Conservation (phyloP, 768 basidiomycete species). For the Floccularia luteovirens region DNA sequence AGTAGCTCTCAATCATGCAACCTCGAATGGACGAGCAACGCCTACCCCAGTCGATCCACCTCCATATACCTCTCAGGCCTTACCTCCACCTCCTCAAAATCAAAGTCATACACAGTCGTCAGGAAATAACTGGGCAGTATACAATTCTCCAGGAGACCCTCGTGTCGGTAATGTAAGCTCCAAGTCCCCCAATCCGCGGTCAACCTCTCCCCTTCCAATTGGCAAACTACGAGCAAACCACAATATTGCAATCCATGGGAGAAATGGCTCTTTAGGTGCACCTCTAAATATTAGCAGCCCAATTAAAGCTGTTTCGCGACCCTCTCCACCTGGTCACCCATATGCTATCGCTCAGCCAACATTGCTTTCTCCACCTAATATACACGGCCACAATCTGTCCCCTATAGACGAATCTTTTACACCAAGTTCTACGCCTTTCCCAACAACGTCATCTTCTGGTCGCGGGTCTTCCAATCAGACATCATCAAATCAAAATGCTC, state of each 20-base stretch:
- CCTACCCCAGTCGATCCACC: constrained; percentile 51
- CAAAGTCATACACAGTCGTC: constrained; percentile 33
- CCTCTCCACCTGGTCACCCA: constrained; percentile 43
- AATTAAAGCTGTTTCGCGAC: constrained; percentile 37
- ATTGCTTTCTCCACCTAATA: constrained; percentile 23
- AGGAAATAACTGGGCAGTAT: constrained; percentile 36
- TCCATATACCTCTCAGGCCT: constrained; percentile 32
- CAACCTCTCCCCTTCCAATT: constrained; percentile 36
- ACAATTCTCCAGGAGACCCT: constrained; percentile 56
- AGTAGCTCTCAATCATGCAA: constrained; percentile 19
- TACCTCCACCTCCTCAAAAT: constrained; percentile 31
- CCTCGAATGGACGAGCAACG: constrained; percentile 38
- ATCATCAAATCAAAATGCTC: constrained; percentile 23
- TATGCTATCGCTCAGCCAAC: constrained; percentile 50
- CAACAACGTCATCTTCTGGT: constrained; percentile 50
- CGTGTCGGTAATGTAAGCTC: constrained; percentile 39
- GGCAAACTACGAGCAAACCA: constrained; percentile 21
- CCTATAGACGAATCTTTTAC: constrained; percentile 67
- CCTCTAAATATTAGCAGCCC: constrained; percentile 25
- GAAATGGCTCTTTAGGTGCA: constrained; percentile 45
- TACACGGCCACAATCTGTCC: constrained; percentile 43
- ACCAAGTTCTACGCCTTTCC: constrained; percentile 24
- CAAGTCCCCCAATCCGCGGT: constrained; percentile 28
- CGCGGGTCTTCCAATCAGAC: constrained; percentile 50
- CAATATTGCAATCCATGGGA: constrained; percentile 30